Percentiles rank a stretch among this genome's conserved stretches.
Evolutionary conservation across 495 filamentous ascomycete species (phyloP).

Genomic region (Penicillium goetzii): DNA sequence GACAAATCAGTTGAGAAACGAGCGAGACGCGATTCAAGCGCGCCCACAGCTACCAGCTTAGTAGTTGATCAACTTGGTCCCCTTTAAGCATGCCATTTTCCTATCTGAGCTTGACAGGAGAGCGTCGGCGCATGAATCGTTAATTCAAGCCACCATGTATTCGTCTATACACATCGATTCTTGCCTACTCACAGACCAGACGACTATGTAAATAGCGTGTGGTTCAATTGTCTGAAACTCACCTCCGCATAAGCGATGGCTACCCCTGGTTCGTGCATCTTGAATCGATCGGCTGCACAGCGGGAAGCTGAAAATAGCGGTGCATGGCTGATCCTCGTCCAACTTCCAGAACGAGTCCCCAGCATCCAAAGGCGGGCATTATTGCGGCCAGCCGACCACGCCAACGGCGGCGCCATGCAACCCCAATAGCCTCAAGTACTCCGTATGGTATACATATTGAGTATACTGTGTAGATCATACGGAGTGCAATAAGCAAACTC

Average conservation of each 20-base stretch:
- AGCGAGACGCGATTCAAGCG: not conserved
- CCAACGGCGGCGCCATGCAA: not conserved
- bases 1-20: not conserved
- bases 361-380: not conserved
- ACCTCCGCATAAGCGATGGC: constrained; percentile 17
- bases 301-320: constrained; percentile 15
- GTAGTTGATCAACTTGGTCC: not conserved
- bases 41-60: not conserved
- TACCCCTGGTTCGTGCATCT: constrained; percentile 17
- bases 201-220: not conserved
- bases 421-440: not conserved
- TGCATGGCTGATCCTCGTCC: constrained; percentile 11
- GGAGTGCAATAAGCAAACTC: no score
- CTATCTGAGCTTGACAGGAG: not conserved
- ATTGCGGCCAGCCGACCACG: not conserved
- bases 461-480: not conserved
- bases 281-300: constrained; percentile 15
- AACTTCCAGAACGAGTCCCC: not conserved
- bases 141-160: not conserved
- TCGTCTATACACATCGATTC: not conserved
- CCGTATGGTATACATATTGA: no score
- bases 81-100: not conserved
- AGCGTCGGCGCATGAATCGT: not conserved
- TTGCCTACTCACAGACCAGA: not conserved
- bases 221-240: not conserved